Base-by-base conservation (phyloP, 192 early-diverging fungal species). In the Phycomyces blakesleeanus region DNA sequence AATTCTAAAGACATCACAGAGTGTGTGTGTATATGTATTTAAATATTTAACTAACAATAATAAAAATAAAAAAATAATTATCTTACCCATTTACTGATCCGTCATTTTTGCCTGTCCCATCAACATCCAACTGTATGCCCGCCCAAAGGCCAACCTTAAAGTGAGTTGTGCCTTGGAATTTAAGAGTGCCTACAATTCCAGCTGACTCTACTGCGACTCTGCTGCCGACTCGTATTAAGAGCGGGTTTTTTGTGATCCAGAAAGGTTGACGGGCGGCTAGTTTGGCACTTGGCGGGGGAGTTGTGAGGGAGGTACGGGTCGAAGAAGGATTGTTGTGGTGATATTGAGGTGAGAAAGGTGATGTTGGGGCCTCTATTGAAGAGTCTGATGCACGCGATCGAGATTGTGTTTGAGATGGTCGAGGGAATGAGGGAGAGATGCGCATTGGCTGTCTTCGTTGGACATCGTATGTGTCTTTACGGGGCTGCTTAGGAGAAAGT, bases 81-180 rank as follows among this genome's bases (percentile, higher is more conserved):
- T 60, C 73, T 56, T 76, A 82, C 81, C 76, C 90, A 37, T 75
- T 76, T 21, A 87, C 87, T 15, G 73, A 78, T 22, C 90, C 90
- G 42, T 87, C 81, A 68, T 91, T 91, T 60, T 91, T 91, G 20
- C 90, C 90, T 26, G 74, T 79, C 7, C 85, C 87, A 7, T 61
- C 66, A 37, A 79, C 76, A 55, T 91, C 87, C 10, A 91, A 68
- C 66, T 87, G 86, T 55, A 91, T 77, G 16, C 90, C 90, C 14
- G 87, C 90, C 88, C 88, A 91, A 5, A 75, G 78, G 5, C 88
- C 90, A 20, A 80, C 76, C 70, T 90, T 90, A 54, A 85, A 84
- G 26, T 86, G 75, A 15, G 85, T 83, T 0, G 86, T 78, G 6
- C 90, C 90, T 16, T 90, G 44, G 59, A 78, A 91, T 34, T 78